These are phyloP conservation scores for Gaeumannomyces sp. DNA, from an alignment of 2,329 filamentous ascomycete genomes.

Conservation along the genomic window DNA sequence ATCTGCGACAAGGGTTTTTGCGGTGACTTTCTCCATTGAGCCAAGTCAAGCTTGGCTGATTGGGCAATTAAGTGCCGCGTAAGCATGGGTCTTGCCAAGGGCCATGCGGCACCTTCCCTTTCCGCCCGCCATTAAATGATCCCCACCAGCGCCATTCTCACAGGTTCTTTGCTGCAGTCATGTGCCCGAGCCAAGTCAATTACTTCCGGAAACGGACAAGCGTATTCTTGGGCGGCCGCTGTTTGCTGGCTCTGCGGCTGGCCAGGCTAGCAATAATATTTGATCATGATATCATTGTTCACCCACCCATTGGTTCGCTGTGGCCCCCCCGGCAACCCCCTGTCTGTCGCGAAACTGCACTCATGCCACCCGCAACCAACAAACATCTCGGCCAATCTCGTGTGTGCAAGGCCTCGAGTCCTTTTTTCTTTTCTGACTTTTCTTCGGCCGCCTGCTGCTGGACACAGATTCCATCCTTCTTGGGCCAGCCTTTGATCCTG, in stretches of 20 bases:
- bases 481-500: background rate
- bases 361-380: background rate
- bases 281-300: background rate
- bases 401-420: background rate
- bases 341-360: background rate
- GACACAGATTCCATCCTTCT: background rate
- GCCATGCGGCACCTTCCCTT: background rate
- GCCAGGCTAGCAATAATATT: background rate
- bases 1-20: too few relatives aligned
- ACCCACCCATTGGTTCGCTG: background rate
- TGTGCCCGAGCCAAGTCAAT: background rate
- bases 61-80: background rate
- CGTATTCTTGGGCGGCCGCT: background rate
- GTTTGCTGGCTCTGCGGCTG: too few relatives aligned
- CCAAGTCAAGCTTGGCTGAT: slow-evolving; percentile 1
- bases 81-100: background rate
- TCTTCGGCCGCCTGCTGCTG: background rate
- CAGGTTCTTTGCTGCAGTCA: background rate
- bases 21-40: background rate
- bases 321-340: background rate
- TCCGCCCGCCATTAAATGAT: background rate
- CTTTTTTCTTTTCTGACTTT: background rate
- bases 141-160: background rate
- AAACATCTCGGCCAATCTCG: slow-evolving; percentile 1
- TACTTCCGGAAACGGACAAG: background rate